Evolutionary conservation across 306 rosid species (phyloP), one percentile per base, ranked within the genome.

Genomic region (Gillenia trifoliata): DNA sequence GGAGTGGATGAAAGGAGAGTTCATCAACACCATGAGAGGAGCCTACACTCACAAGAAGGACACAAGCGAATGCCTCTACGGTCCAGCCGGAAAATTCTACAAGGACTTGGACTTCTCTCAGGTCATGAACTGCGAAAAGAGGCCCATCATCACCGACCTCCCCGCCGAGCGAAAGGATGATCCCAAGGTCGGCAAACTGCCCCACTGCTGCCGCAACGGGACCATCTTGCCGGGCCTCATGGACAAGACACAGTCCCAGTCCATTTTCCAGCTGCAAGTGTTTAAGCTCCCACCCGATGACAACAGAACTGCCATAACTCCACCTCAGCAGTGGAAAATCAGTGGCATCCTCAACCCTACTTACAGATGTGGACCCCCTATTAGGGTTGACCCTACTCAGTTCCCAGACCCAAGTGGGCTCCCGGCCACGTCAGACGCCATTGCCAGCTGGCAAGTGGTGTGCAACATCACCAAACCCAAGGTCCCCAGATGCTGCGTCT

Each of bases 1-100:
- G 92, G 96, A 93, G 55, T 93, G 98, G 98, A 86, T 74, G 74
- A 75, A 71, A 1, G 97, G 96, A 7, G 98, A 93, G 78, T 91
- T 93, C 87, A 93, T 93, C 25, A 70, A 68, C 75, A 68, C 70
- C 63, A 79, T 88, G 81, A 86, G 91, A 86, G 97, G 98, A 4
- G 96, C 91, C 2, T 93, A 70, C 64, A 78, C 98, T 17, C 90
- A 69, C 78, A 72, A 52, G 9, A 83, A 30, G 59, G 96, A 91
- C 70, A 61, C 57, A 20, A 75, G 91, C 0, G 73, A 52, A 5
- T 91, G 98, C 72, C 66, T 93, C n/a, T 91, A 85, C 19, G 91
- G 98, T 64, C 50, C 77, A 0, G 90, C 92, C 0, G 91, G 92
- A 0, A 75, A 68, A 3, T 79, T 71, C 78, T 91, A 89, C 69